A percentile compares a stretch with the other conserved stretches of the same genome.
Conservation (phyloP, 352 stramenopile species). For the Pythium guiyangense region DNA sequence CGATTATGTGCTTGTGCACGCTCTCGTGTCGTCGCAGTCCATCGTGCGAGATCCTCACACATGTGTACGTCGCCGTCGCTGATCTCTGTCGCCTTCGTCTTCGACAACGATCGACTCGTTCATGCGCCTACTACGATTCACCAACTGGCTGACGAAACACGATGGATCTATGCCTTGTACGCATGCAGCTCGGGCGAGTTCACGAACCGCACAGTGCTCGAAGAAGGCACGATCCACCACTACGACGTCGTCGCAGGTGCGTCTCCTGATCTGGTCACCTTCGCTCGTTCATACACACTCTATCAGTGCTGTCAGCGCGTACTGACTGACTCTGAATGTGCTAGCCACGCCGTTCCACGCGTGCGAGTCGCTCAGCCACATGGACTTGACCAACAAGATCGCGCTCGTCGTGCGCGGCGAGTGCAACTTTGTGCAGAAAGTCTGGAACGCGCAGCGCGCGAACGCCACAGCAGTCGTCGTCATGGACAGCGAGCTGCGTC, state of each 20-base stretch:
- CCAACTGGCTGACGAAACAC: too few relatives aligned
- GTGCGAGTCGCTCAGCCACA: conserved; percentile 40
- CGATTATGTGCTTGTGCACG: conserved; percentile 1
- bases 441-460: conserved; percentile 46
- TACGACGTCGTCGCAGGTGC: conserved; percentile 43
- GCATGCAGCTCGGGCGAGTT: conserved; percentile 58
- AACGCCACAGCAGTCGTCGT: conserved; percentile 66
- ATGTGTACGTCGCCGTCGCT: conserved; percentile 54
- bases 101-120: too few relatives aligned
- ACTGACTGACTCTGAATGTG: not conserved
- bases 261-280: not conserved
- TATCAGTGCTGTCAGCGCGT: not conserved
- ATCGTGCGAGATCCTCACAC: conserved; percentile 47
- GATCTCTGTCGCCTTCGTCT: not conserved
- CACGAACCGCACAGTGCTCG: conserved; percentile 49
- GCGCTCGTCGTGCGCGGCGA: conserved; percentile 74
- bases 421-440: conserved; percentile 56
- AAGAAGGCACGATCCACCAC: conserved; percentile 22
- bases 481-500: conserved; percentile 58
- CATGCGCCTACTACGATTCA: too few relatives aligned
- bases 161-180: not conserved
- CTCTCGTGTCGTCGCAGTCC: conserved; percentile 25
- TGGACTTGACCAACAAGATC: conserved; percentile 56
- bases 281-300: not conserved
- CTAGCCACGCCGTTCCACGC: conserved; percentile 53